Conservation (phyloP, 768 basidiomycete genomes). For the Lentinula edodes region DNA sequence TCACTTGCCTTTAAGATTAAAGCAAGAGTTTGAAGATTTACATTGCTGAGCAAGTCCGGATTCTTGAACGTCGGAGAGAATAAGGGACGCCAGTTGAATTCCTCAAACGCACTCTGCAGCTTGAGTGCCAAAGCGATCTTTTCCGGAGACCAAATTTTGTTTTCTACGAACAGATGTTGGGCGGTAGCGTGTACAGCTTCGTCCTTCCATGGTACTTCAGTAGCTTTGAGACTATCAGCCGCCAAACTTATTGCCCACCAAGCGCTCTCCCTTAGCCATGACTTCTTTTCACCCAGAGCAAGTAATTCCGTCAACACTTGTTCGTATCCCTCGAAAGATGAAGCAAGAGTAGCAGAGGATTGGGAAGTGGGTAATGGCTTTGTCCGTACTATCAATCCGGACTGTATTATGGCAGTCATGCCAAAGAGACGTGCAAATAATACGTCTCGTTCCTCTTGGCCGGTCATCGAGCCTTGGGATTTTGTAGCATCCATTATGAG, state of each 20-base stretch:
- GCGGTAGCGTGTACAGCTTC: constrained; percentile 51
- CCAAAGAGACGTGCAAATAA: constrained; percentile 93
- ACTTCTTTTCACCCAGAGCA: constrained; percentile 73
- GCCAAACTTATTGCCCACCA: constrained; percentile 78
- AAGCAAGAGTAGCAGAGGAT: constrained; percentile 46
- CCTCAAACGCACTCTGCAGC: constrained; percentile 55
- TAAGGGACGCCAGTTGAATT: constrained; percentile 60
- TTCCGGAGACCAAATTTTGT: constrained; percentile 75
- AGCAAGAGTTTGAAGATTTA: constrained; percentile 72
- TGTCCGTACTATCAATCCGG: constrained; percentile 69
- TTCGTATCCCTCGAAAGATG: constrained; percentile 54
- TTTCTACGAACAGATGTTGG: constrained; percentile 47
- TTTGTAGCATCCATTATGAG: constrained; percentile 71
- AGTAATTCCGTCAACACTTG: constrained; percentile 57
- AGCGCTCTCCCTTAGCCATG: constrained; percentile 86
- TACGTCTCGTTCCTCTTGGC: constrained; percentile 90
- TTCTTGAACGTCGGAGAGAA: constrained; percentile 76
- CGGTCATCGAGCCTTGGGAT: constrained; percentile 69
- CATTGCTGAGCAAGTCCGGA: constrained; percentile 55
- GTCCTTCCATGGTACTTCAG: constrained; percentile 65
- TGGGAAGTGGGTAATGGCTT: constrained; percentile 47
- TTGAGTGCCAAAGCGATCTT: constrained; percentile 78
- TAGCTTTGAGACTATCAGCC: constrained; percentile 51
- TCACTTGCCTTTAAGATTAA: constrained; percentile 69
- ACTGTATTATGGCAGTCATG: constrained; percentile 77